Evolutionary conservation across 2,329 filamentous ascomycete genomes (phyloP).

Genomic region (Drechmeria coniospora): DNA sequence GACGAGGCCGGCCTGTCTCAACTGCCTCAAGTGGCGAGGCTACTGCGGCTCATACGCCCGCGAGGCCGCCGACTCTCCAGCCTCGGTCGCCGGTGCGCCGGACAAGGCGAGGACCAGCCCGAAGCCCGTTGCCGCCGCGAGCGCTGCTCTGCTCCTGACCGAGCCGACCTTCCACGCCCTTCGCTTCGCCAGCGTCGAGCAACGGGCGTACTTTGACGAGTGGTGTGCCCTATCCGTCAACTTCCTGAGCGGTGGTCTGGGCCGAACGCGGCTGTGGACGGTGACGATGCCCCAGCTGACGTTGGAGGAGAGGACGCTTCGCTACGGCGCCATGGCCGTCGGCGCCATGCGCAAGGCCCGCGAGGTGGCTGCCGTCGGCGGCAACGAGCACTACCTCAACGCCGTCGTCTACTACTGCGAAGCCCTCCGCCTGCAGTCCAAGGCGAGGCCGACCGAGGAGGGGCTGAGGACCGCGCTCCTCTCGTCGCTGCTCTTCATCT

Average conservation of each 20-base stretch:
- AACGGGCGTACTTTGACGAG: constrained; percentile 21
- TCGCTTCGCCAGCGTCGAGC: constrained; percentile 18
- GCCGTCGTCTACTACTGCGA: constrained; percentile 25
- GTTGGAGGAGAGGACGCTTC: constrained; percentile 19
- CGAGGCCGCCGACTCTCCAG: constrained; percentile 3
- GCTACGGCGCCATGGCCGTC: constrained; percentile 25
- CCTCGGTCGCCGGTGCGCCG: constrained; percentile 1
- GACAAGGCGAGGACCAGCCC: constrained; percentile 7
- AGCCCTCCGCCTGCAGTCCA: constrained; percentile 22
- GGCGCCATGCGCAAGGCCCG: constrained; percentile 22
- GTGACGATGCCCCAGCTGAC: constrained; percentile 24
- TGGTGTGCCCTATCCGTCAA: constrained; percentile 19
- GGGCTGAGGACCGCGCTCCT: constrained; percentile 22
- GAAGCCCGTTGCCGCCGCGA: constrained; percentile 16
- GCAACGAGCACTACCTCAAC: constrained; percentile 23
- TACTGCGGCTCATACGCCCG: constrained; percentile 21
- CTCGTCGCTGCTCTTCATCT: constrained; percentile 24
- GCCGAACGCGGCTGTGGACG: constrained; percentile 20
- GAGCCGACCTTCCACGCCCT: constrained; percentile 19
- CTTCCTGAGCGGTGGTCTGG: constrained; percentile 20
- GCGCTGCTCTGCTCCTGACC: constrained; percentile 12
- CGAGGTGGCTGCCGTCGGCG: constrained; percentile 8
- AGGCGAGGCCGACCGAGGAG: constrained; percentile 19
- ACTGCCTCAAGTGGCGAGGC: constrained; percentile 25
- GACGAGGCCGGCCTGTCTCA: constrained; percentile 23